phyloP scores from a whole-genome alignment of 768 basidiomycete species.

The Cystobasidium tubakii region DNA sequence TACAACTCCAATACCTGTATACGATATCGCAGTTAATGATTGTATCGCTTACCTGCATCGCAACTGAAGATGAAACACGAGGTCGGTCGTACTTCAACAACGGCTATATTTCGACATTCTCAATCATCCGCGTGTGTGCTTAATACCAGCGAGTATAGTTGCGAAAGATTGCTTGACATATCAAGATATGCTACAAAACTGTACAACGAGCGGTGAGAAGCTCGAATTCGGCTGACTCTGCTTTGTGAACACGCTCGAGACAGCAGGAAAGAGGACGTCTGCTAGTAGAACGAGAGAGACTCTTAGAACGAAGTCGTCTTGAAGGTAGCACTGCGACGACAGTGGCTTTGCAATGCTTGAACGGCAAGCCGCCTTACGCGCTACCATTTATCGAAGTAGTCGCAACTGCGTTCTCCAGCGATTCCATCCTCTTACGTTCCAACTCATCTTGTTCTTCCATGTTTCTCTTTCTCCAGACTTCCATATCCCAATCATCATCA shows the following conservation, averaged over 20 bases:
- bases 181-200: conserved; percentile 3
- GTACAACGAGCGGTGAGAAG: background rate
- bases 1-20: no score
- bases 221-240: background rate
- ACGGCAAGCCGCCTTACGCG: background rate
- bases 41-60: no score
- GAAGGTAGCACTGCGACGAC: no score
- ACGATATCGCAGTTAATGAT: no score
- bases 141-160: no score
- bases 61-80: no score
- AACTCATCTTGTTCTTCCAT: conserved; percentile 59
- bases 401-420: background rate
- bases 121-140: no score
- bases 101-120: no score
- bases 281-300: background rate
- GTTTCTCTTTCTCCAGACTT: conserved; percentile 60
- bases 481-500: conserved; percentile 55
- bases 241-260: background rate
- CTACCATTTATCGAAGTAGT: background rate
- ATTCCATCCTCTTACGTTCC: conserved; percentile 45
- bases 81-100: no score
- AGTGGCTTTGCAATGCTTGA: no score
- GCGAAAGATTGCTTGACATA: background rate
- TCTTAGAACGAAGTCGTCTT: no score
- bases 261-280: conserved; percentile 11